phyloP scores from a whole-genome alignment of 257 asterid species.

The Gentiana straminea region DNA sequence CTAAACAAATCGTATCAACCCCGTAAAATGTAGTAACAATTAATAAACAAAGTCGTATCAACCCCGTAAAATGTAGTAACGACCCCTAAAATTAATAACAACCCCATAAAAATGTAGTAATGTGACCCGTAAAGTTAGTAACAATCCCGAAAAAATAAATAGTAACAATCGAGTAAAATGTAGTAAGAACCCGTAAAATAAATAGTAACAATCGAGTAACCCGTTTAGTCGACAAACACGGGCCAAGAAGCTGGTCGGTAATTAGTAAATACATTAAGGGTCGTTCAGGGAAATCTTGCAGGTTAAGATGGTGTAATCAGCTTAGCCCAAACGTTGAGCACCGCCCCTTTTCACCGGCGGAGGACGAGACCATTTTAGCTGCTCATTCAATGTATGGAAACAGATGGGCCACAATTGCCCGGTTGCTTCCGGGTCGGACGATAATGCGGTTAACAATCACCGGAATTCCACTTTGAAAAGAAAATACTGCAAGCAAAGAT shows the following conservation, averaged over 20 bases:
- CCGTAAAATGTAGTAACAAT: no score
- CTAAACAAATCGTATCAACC: no score
- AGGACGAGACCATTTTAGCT: slow-evolving; percentile 54
- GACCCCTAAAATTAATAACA: no score
- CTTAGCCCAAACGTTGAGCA: slow-evolving; percentile 69
- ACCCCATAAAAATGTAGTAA: no score
- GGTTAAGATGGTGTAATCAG: slow-evolving; percentile 89
- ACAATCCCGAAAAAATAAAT: no score
- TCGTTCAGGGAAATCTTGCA: slow-evolving; percentile 67
- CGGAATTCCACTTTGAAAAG: slow-evolving; percentile 74
- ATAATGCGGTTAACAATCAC: slow-evolving; percentile 73
- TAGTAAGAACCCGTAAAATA: no score
- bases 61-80: no score
- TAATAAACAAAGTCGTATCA: no score
- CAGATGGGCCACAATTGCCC: slow-evolving; percentile 86
- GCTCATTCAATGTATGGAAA: slow-evolving; percentile 61
- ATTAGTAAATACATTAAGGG: slow-evolving; percentile 71
- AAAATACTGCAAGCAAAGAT: no score
- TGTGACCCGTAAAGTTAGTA: no score
- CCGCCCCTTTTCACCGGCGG: slow-evolving; percentile 64
- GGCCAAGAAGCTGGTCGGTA: slow-evolving; percentile 69
- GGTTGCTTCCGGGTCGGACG: slow-evolving; percentile 81
- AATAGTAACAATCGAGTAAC: no score
- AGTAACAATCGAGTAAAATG: no score
- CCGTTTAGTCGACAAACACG: slow-evolving; percentile 53